Evolutionary conservation across 805 yeast species (phyloP).

Genomic region (Babjeviella inositovora): DNA sequence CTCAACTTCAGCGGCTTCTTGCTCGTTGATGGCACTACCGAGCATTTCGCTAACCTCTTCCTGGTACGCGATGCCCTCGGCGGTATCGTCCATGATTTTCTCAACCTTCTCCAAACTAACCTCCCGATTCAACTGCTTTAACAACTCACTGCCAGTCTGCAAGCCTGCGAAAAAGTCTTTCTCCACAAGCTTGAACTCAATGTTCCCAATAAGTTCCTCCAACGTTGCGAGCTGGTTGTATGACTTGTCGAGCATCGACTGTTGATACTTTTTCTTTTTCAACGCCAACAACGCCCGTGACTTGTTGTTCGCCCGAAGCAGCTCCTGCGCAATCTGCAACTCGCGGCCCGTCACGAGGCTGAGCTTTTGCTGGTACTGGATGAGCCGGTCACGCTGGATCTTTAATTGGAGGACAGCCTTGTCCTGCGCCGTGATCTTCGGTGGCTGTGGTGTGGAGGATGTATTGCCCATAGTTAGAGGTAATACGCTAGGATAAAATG

Average conservation of each 20-base stretch:
- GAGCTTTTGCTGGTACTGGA: slow-evolving; percentile 53
- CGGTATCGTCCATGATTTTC: slow-evolving; percentile 65
- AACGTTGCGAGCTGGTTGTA: slow-evolving; percentile 65
- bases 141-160: slow-evolving; percentile 63
- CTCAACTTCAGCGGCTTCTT: slow-evolving; percentile 49
- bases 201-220: slow-evolving; percentile 62
- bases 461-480: slow-evolving; percentile 17
- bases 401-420: slow-evolving; percentile 77
- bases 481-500: too few species aligned
- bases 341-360: slow-evolving; percentile 44
- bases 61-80: slow-evolving; percentile 69
- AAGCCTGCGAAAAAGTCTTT: slow-evolving; percentile 72
- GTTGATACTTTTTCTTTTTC: slow-evolving; percentile 70
- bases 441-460: slow-evolving; percentile 16
- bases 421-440: slow-evolving; percentile 70
- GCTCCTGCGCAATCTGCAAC: slow-evolving; percentile 36
- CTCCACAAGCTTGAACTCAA: slow-evolving; percentile 84
- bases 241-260: slow-evolving; percentile 50
- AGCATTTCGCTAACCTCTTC: slow-evolving; percentile 50
- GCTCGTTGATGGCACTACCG: slow-evolving; percentile 19
- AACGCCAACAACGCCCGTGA: slow-evolving; percentile 54
- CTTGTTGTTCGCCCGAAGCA: slow-evolving; percentile 34
- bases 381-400: slow-evolving; percentile 72
- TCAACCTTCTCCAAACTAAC: slow-evolving; percentile 71
- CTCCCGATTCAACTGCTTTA: slow-evolving; percentile 64